Evolutionary conservation across 805 yeast genomes (phyloP), one percentile per base, ranked within the genome.

Genomic region (Debaryomyces tyrocola): DNA sequence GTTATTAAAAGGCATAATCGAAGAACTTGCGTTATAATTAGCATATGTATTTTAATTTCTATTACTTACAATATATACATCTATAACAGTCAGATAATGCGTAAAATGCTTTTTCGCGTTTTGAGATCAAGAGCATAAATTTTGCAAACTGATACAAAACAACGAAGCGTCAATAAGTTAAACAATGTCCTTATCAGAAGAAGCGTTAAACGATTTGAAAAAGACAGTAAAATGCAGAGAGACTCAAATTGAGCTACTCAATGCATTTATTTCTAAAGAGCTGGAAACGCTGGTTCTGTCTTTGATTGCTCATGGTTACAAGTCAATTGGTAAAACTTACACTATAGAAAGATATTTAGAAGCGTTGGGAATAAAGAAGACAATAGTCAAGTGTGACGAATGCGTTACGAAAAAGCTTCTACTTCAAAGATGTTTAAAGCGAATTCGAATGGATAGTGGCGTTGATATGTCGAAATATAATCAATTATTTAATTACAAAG

Each of bases 271-370:
- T 1, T 56, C 66, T 6, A 57, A 57, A 8, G 63, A 67, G 15
- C 21, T 54, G 1, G 52, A 46, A 3, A 29, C 57, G 2, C 63
- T 67, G 60, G 62, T 66, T 0, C 70, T 77, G 1, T 57, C 70
- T 6, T 39, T 78, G 9, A 56, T 76, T 2, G 66, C 79, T 3
- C 80, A 77, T 53, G 84, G 84, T 0, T 69, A 73, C 46, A 64
- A 70, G 43, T 69, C 82, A 1, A 63, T 75, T 14, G 84, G 84
- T 0, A 79, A 79, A 52, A 61, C 81, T 2, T 62, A 60, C 44
- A 65, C 72, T 0, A 59, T 78, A 4, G 51, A 48, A 1, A 46
- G 54, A 14, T 75, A 64, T 47, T 55, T 77, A 12, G 41, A 63
- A 6, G 46, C 52, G 7, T 42, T 71, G 11, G 56, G 55, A 1